Evolutionary conservation across 768 basidiomycete genomes (phyloP), one percentile per base, ranked within the genome.

Genomic region (Podaxis pistillaris): DNA sequence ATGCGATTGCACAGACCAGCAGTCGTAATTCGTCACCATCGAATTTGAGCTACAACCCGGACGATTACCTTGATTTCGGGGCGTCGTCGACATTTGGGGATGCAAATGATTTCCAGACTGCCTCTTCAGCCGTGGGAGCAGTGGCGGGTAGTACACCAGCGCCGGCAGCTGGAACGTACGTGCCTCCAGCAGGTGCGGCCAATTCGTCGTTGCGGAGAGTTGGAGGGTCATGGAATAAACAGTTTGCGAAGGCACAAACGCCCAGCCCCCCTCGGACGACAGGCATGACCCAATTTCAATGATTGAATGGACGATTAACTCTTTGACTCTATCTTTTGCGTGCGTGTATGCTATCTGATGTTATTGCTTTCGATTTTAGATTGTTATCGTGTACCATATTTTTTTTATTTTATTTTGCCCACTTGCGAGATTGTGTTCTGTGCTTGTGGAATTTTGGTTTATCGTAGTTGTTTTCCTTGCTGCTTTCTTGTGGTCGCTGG

Each of bases 141-240:
- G 49, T 24, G 11, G 19, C 37, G 33, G 15, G 49, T 4, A 24
- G 5, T 6, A 70, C 70, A 51, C 46, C 64, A 40, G 67, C 63
- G 5, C 60, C 65, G 7, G 47, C 64, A 19, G 64, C 61, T 6
- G 76, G 37, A 26, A 24, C 6, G 1, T 88, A 87, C 65, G 71
- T 76, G 0, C 86, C 87, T 4, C 86, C 87, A 13, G 63, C 84
- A 12, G 87, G 85, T 54, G 86, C 86, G 22, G 69, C 73, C 3
- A 67, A 81, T 60, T 78, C 80, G 1, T 78, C 80, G 8, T 79
- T 74, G 26, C 80, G 86, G 46, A 83, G 87, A 3, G 86, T 84
- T 41, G 86, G 70, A 8, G 85, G 74, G 2, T 82, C 73, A 57
- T 88, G 86, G 84, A 76, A 72, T n/a, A 61, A 46, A 19, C 52